Evolutionary conservation across 176 grass and related monocot genomes (phyloP).

Genomic region (Ensete glaucum): DNA sequence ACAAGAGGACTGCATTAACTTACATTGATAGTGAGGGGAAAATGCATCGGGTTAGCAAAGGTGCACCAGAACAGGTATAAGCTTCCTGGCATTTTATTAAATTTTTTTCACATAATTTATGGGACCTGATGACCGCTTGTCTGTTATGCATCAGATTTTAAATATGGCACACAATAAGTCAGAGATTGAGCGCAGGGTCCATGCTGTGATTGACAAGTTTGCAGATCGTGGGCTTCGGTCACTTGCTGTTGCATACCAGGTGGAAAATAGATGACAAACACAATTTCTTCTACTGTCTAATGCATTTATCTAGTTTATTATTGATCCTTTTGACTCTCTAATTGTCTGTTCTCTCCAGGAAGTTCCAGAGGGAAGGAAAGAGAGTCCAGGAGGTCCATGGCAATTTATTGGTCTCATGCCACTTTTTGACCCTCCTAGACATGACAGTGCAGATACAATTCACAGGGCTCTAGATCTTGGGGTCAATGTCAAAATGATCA

Average conservation of each 20-base stretch:
- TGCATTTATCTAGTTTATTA: conserved; percentile 14
- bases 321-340: background rate
- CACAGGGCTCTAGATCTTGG: conserved; percentile 70
- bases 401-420: conserved; percentile 79
- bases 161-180: conserved; percentile 80
- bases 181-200: conserved; percentile 61
- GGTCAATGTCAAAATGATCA: conserved; percentile 95
- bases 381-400: conserved; percentile 71
- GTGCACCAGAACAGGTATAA: conserved; percentile 84
- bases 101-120: conserved; percentile 17
- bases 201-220: conserved; percentile 82
- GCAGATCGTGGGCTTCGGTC: conserved; percentile 73
- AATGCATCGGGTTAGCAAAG: conserved; percentile 92
- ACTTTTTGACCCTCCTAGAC: conserved; percentile 83
- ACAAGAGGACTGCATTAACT: conserved; percentile 87
- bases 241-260: conserved; percentile 83
- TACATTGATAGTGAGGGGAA: conserved; percentile 57
- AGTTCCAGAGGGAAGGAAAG: conserved; percentile 81
- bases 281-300: background rate
- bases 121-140: background rate
- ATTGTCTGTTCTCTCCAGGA: conserved; percentile 32
- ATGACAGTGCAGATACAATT: conserved; percentile 91
- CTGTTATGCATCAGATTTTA: conserved; percentile 47
- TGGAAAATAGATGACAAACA: conserved; percentile 12
- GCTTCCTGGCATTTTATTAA: background rate